phyloP scores from a whole-genome alignment of 306 rosid genomes.

The Cucurbita argyrosperma region DNA sequence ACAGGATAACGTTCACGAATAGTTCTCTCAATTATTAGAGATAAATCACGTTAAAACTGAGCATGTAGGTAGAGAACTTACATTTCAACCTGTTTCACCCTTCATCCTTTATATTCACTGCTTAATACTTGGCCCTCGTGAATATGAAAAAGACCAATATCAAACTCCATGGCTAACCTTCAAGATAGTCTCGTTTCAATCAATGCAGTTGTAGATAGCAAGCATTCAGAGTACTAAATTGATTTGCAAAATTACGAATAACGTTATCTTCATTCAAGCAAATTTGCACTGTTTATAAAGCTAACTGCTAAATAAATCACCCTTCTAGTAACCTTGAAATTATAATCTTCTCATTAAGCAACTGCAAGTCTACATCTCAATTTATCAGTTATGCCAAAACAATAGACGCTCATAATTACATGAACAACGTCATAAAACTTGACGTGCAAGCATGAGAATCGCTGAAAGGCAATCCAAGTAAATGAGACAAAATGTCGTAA shows the following conservation, averaged over 20 bases:
- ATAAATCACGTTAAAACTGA: background rate
- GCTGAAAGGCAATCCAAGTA: background rate
- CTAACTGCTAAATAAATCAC: background rate
- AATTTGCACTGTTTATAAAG: background rate
- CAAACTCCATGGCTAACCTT: constrained; percentile 2
- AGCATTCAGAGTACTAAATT: background rate
- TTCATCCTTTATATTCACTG: background rate
- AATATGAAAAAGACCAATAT: background rate
- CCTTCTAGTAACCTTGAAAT: background rate
- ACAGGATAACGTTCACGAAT: background rate
- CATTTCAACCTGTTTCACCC: constrained; percentile 6
- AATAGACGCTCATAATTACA: background rate
- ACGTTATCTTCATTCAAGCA: constrained; percentile 5
- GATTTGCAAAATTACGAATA: background rate
- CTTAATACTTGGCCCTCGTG: background rate
- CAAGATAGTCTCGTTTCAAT: background rate
- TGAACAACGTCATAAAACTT: background rate
- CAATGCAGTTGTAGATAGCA: background rate
- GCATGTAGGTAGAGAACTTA: background rate
- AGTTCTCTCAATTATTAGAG: background rate
- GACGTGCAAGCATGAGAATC: background rate
- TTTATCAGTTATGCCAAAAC: background rate
- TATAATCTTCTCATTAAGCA: background rate
- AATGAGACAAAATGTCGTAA: background rate
- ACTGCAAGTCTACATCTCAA: background rate